A percentile compares a stretch with the other conserved stretches of the same genome.
Conservation (phyloP, 768 basidiomycete genomes). For the Termitomyces bulborhizus region DNA sequence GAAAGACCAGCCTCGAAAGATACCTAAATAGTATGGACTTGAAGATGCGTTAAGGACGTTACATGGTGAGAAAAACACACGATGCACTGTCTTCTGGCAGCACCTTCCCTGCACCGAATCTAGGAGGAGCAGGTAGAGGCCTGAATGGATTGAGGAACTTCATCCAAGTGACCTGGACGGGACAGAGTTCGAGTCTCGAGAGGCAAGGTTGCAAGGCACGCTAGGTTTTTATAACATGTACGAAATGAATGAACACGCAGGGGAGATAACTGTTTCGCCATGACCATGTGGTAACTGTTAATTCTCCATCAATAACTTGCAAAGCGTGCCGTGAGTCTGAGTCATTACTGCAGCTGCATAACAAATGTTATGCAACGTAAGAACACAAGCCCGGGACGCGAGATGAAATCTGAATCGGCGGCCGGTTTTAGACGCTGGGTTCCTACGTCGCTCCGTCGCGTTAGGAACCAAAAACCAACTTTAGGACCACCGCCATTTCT, state of each 20-base stretch:
- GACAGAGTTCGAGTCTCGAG: neutral
- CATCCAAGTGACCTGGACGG: slow-evolving; percentile 10
- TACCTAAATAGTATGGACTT: slow-evolving; percentile 20
- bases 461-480: too few species aligned
- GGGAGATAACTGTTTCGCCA: too few species aligned
- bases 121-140: slow-evolving; percentile 42
- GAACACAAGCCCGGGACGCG: too few species aligned
- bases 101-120: slow-evolving; percentile 38
- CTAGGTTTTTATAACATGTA: neutral
- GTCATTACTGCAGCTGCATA: too few species aligned
- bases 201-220: neutral
- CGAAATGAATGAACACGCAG: neutral
- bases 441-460: too few species aligned
- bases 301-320: too few species aligned
- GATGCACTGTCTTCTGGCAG: slow-evolving; percentile 36
- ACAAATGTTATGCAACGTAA: too few species aligned
- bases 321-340: too few species aligned
- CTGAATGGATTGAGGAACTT: slow-evolving; percentile 30
- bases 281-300: neutral
- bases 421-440: too few species aligned
- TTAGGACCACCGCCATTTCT: neutral
- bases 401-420: too few species aligned
- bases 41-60: neutral
- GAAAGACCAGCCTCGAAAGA: slow-evolving; percentile 40
- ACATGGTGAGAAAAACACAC: slow-evolving; percentile 18